Conservation (phyloP, 1,284 basidiomycete genomes). For the Cryptococcus sp. region DNA sequence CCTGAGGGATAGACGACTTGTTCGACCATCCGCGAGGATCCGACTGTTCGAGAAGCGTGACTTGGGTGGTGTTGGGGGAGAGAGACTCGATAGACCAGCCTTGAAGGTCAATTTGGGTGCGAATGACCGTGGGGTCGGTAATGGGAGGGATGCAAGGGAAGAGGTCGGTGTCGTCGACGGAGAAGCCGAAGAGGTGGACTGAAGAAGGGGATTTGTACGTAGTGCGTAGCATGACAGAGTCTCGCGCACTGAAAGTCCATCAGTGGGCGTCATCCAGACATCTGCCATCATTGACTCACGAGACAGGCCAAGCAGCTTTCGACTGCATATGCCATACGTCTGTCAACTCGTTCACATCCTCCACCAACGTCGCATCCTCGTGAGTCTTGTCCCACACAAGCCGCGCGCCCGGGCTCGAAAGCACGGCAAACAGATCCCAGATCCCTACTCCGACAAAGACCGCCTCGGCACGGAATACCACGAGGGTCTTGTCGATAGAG, state of each 20-base stretch:
- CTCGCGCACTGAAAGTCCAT: slow-evolving; percentile 68
- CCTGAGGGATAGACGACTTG: slow-evolving; percentile 85
- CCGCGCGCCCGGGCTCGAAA: slow-evolving; percentile 77
- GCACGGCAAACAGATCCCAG: slow-evolving; percentile 92
- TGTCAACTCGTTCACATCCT: slow-evolving; percentile 87
- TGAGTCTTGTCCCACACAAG: slow-evolving; percentile 86
- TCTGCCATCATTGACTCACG: slow-evolving; percentile 57
- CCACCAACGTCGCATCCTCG: slow-evolving; percentile 77
- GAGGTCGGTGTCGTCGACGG: slow-evolving; percentile 79
- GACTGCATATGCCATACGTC: slow-evolving; percentile 88
- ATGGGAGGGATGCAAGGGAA: slow-evolving; percentile 74
- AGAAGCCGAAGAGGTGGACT: slow-evolving; percentile 94
- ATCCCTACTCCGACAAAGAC: slow-evolving; percentile 94
- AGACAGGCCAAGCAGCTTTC: slow-evolving; percentile 84
- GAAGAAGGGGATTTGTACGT: slow-evolving; percentile 95
- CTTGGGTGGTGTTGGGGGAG: slow-evolving; percentile 89
- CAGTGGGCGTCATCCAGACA: too few species aligned
- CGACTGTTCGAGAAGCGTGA: slow-evolving; percentile 93
- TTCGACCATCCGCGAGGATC: slow-evolving; percentile 97
- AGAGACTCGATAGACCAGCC: slow-evolving; percentile 96
- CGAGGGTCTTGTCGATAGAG: slow-evolving; percentile 93
- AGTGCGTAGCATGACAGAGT: slow-evolving; percentile 85
- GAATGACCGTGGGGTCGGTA: slow-evolving; percentile 70
- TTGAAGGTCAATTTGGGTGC: slow-evolving; percentile 90
- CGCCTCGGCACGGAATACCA: slow-evolving; percentile 94